Base-by-base conservation (phyloP, 257 asterid species). In the Nicotiana sylvestris region DNA sequence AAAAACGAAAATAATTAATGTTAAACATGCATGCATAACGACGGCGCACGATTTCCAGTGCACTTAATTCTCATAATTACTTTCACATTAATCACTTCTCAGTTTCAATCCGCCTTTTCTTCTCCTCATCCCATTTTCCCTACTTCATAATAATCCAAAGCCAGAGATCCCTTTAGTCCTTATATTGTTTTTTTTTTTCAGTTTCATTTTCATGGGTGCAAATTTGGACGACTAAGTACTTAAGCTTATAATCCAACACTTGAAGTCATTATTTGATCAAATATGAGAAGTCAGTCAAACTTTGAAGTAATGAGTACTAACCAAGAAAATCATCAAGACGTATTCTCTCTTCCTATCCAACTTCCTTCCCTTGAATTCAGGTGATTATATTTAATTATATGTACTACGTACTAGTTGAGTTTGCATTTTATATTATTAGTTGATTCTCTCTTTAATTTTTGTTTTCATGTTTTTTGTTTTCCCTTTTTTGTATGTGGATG, bases 41-140 rank as follows among this genome's bases (percentile, higher is more conserved):
- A 78, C 82, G 94, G 92, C 93, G 93, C 98, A 91, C 96, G 88
- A 86, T 80, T 89, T 86, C 81, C 86, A 3, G 57, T 18, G 91
- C 87, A 92, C 77, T 91, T 86, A 91, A 85, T 90, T 58, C 10
- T 68, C 60, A 65, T 80, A 27, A 65, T 80, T 65, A 80, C 49
- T 56, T 64, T 80, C 82, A 79, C 70, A 35, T 35, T 32, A 78
- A 64, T 49, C 27, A 35, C 68, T 78, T 62, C 65, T 39, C 67
- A 61, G 13, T 79, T 39, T 1, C 32, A 37, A 78, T 62, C 33
- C 68, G 21, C 33, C 70, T 60, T 35, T 17, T 79, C 69, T 57
- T 37, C 37, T 15, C 69, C 70, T 16, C 76, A 3, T n/a, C 37
- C 76, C 76, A 30, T n/a, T 79, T 1, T 1, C 60, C 37, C 58